These are phyloP conservation scores for Pseudopediastrum boryanum DNA, from an alignment of 139 green algal species.

Conservation along the genomic window DNA sequence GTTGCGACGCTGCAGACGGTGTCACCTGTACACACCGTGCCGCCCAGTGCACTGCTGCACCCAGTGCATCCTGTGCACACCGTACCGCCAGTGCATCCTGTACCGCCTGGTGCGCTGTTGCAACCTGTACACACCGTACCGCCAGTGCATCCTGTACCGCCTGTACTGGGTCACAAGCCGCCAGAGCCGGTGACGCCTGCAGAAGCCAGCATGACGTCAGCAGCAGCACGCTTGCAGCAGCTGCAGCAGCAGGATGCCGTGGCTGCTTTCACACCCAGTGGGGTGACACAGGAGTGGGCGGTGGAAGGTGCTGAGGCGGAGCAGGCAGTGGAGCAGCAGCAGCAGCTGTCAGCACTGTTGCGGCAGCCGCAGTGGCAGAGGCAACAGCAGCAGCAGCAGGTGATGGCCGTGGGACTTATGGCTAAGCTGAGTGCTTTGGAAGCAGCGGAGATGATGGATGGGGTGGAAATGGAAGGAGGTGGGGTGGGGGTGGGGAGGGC, in stretches of 20 bases:
- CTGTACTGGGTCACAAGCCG: conserved; percentile 14
- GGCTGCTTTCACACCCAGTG: conserved; percentile 1
- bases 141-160: conserved; percentile 25
- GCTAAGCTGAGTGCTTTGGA: no score
- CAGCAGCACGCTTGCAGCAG: conserved; percentile 33
- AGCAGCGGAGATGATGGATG: no score
- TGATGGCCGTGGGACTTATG: no score
- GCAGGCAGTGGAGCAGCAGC: not conserved
- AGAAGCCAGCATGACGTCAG: conserved; percentile 37
- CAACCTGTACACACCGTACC: not conserved
- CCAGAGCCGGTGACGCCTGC: conserved; percentile 38
- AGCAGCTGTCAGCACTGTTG: conserved; percentile 1
- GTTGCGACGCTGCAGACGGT: no score
- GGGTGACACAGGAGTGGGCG: conserved; percentile 5
- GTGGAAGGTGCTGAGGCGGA: conserved; percentile 11
- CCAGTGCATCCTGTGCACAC: not conserved
- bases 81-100: no score
- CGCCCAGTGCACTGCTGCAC: not conserved
- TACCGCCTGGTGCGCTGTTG: conserved; percentile 2
- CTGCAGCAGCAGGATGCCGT: conserved; percentile 31
- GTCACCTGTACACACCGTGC: no score
- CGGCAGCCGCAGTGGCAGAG: not conserved
- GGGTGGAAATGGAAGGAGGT: no score
- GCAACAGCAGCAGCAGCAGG: not conserved
- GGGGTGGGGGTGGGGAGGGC: no score